Base-by-base conservation (phyloP, 78 protist species). In the Chrysochromulina tobinii region DNA sequence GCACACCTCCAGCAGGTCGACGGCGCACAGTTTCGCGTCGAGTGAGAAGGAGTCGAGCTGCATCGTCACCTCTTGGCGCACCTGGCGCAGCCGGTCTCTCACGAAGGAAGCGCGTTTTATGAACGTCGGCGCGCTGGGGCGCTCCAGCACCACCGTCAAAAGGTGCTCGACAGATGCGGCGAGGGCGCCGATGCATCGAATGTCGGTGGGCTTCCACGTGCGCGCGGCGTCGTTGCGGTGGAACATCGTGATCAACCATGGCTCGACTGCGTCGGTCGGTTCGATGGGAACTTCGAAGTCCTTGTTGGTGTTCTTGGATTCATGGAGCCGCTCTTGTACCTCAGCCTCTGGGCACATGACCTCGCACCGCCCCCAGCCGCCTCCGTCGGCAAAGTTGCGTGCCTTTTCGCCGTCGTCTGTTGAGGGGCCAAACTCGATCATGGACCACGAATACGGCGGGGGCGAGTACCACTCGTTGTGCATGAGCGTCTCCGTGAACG, bases 201-300 rank as follows among this genome's bases (percentile, higher is more conserved):
- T 51, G 85, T 51, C 54, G 14, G 14, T 51, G 20, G 85, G 85
- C 53, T 38, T 3, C 81, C 81, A 72, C 54, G 27, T 53, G 81
- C 81, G 81, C 48, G 81, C 81, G 17, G 85, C 85, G 54, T 50
- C 85, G 27, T 38, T 50, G 48, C 85, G 85, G 58, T 77, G 85
- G 27, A 53, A 77, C n/a, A 51, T 77, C 27, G 85, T 77, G 27
- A 50, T 1, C 14, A 50, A 12, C 85, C 57, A 38, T 38, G 38
- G 38, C 38, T 38, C 38, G 38, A 38, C 38, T 38, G 38, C 38
- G 38, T 38, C 38, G 38, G 38, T 38, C 38, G 38, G 38, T 38
- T 38, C 38, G 38, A 38, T 38, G 38, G 38, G 38, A 38, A 38
- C 38, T 38, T 38, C 38, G 38, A 38, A 38, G 38, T 38, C 38